phyloP scores from a whole-genome alignment of 2,329 filamentous ascomycete genomes.

The Cladosporium sp. region DNA sequence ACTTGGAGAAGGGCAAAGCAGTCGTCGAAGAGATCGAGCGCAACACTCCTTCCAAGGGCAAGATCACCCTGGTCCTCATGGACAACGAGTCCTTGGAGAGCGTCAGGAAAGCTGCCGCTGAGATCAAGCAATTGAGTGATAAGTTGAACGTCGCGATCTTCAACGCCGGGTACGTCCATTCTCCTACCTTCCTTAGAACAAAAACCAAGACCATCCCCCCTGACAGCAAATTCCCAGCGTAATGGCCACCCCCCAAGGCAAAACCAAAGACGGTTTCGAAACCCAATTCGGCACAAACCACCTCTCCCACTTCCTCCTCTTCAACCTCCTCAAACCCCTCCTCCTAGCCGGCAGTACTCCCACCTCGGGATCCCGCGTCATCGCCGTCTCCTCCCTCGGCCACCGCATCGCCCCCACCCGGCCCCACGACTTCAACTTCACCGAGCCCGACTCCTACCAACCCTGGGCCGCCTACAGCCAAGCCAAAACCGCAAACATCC shows the following conservation, averaged over 20 bases:
- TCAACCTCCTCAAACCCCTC: conserved; percentile 51
- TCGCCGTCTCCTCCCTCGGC: conserved; percentile 49
- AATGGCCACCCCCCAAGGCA: conserved; percentile 35
- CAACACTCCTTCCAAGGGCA: conserved; percentile 24
- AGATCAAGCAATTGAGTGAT: conserved; percentile 25
- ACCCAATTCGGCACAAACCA: conserved; percentile 57
- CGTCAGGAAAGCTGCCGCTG: conserved; percentile 40
- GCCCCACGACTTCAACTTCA: conserved; percentile 42
- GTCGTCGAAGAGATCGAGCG: conserved; percentile 34
- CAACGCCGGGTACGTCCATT: conserved; percentile 25
- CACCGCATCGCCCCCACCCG: conserved; percentile 40
- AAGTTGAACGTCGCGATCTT: conserved; percentile 29
- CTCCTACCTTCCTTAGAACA: background rate
- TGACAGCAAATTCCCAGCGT: conserved; percentile 1
- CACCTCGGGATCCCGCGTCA: conserved; percentile 50
- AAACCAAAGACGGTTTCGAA: conserved; percentile 53
- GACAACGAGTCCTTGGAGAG: conserved; percentile 36
- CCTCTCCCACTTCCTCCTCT: conserved; percentile 57
- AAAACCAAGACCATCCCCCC: background rate
- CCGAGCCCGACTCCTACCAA: conserved; percentile 28
- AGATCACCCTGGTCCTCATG: conserved; percentile 32
- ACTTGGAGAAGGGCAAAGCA: conserved; percentile 44
- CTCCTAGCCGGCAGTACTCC: conserved; percentile 44
- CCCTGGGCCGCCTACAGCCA: conserved; percentile 27
- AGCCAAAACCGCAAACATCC: conserved; percentile 43